These are phyloP conservation scores for Astrocystis sublimbata DNA, from an alignment of 495 filamentous ascomycete genomes.

Conservation along the genomic window DNA sequence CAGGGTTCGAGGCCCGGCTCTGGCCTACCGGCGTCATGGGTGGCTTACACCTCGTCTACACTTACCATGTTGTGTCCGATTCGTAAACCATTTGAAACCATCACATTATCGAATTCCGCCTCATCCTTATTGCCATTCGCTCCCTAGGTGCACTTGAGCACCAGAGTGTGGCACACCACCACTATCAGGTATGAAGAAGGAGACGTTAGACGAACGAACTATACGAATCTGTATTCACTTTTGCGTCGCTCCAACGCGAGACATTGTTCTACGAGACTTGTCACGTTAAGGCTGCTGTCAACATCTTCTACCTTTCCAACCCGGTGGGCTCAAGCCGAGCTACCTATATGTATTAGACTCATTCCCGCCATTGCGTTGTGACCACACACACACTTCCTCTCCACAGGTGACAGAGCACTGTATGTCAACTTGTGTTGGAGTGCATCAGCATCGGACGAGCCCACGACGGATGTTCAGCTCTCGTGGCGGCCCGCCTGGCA, in stretches of 20 bases:
- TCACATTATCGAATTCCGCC: not conserved
- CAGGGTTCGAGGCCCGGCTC: not conserved
- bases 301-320: too few species aligned
- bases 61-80: conserved; percentile 11
- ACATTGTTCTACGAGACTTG: too few species aligned
- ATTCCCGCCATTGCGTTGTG: not conserved
- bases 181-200: not conserved
- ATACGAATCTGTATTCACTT: not conserved
- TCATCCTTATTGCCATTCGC: not conserved
- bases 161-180: not conserved
- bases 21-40: not conserved
- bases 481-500: not conserved
- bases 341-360: too few species aligned
- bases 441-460: not conserved
- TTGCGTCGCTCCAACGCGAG: too few species aligned
- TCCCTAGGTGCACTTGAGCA: not conserved
- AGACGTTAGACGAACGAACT: not conserved
- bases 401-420: not conserved
- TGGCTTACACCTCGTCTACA: conserved; percentile 18
- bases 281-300: too few species aligned
- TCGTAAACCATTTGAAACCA: conserved; percentile 9
- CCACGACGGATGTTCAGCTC: not conserved
- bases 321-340: too few species aligned
- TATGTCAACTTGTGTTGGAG: too few species aligned
- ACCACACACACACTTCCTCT: not conserved